Percentiles rank a stretch among this genome's conserved stretches.
Conservation (phyloP, 2,329 filamentous ascomycete genomes). For the Aspergillus luchuensis region DNA sequence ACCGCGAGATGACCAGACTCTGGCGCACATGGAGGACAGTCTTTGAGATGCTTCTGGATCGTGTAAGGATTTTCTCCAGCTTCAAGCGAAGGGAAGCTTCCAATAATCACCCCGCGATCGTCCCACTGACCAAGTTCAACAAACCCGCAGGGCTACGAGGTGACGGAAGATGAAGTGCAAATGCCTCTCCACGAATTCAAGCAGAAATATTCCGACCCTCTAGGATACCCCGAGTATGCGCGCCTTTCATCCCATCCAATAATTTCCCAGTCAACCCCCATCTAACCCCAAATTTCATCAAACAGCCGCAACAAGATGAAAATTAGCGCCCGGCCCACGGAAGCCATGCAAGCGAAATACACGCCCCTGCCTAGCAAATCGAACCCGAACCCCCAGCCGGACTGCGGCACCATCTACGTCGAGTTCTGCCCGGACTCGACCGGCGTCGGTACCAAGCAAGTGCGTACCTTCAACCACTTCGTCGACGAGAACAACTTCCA, state of each 20-base stretch:
- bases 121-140: neutral
- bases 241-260: constrained; percentile 5
- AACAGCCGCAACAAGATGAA: constrained; percentile 77
- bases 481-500: constrained; percentile 78
- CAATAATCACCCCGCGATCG: neutral
- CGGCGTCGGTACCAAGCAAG: constrained; percentile 82
- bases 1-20: constrained; percentile 62
- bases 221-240: constrained; percentile 75
- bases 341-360: constrained; percentile 82
- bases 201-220: constrained; percentile 67
- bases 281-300: neutral
- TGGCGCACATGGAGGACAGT: constrained; percentile 94
- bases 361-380: constrained; percentile 68
- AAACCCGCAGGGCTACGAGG: constrained; percentile 76
- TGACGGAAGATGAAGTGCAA: constrained; percentile 84
- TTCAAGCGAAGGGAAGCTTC: neutral
- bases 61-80: constrained; percentile 59
- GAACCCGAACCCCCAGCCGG: constrained; percentile 70
- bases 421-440: constrained; percentile 82
- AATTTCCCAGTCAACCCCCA: constrained; percentile 14
- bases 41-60: constrained; percentile 90
- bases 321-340: constrained; percentile 83
- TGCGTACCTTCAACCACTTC: constrained; percentile 84
- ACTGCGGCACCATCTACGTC: constrained; percentile 87
- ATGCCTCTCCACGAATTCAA: constrained; percentile 84